Conservation (phyloP, 2,329 filamentous ascomycete species). For the Aureobasidium sp. region DNA sequence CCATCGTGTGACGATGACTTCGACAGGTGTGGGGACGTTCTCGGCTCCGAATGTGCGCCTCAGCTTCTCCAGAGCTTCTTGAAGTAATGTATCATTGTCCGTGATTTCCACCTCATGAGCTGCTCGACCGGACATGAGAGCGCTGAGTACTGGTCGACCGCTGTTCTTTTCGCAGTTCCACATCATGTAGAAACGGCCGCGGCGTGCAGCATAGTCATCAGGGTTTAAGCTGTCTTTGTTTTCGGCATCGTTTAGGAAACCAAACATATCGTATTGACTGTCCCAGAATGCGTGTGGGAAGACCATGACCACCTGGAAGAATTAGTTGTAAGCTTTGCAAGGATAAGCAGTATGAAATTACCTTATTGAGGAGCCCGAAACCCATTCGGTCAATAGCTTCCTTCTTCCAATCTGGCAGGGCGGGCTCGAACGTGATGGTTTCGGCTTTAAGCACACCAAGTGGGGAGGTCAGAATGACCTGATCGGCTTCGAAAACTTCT, state of each 20-base stretch:
- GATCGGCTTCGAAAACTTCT: constrained; percentile 69
- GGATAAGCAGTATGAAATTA: constrained; percentile 14
- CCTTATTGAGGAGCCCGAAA: constrained; percentile 91
- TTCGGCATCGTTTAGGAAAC: constrained; percentile 68
- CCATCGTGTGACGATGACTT: constrained; percentile 90
- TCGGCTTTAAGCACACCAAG: constrained; percentile 82
- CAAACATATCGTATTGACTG: constrained; percentile 81
- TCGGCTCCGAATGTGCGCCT: constrained; percentile 59
- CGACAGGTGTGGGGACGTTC: constrained; percentile 65
- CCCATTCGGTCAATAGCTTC: constrained; percentile 76
- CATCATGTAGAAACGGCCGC: constrained; percentile 95
- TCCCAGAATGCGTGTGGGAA: constrained; percentile 93
- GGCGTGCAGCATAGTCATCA: constrained; percentile 65
- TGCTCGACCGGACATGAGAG: constrained; percentile 91
- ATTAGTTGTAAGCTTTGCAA: constrained; percentile 13
- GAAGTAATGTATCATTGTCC: constrained; percentile 65
- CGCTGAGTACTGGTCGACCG: constrained; percentile 76
- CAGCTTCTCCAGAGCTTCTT: constrained; percentile 72
- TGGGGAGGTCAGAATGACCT: constrained; percentile 82
- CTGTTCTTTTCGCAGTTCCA: constrained; percentile 91
- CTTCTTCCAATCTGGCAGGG: constrained; percentile 78
- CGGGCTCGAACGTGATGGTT: constrained; percentile 72
- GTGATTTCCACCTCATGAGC: constrained; percentile 78
- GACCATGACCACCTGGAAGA: constrained; percentile 60
- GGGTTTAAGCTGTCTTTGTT: constrained; percentile 65